Base-by-base conservation (phyloP, 1,139 yeast genomes). In the Debaryomyces sp. region DNA sequence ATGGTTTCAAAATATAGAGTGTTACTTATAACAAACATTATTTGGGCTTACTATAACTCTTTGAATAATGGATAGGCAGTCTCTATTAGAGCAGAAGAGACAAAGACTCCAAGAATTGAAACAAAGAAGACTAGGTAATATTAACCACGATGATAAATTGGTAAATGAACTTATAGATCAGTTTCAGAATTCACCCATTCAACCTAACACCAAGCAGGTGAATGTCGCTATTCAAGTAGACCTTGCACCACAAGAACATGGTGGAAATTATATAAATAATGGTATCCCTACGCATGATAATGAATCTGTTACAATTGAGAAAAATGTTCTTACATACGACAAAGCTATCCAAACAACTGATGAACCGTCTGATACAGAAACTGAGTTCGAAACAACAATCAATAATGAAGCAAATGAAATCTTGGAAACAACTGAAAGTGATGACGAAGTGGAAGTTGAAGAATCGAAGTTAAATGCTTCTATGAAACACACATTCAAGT, bases 71-170 rank as follows among this genome's bases (percentile, higher is more conserved):
- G 77, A 74, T 53, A 60, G 79, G 51, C 77, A 71, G 51, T 57
- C 70, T 36, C 55, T 73, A 33, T 57, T 75, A 27, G 77, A 75
- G 47, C 73, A 74, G 56, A 75, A 75, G 54, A 60, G 78, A 41
- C 75, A 70, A 57, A 59, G 80, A 47, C 64, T 76, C 29, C 70
- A 67, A 47, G 79, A 75, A 54, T 62, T 76, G 35, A 67, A 71
- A 53, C 73, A 58, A 56, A 55, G 73, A 42, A 58, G 78, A 24
- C 50, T 62, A 23, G 64, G 54, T 6, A 51, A 53, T 34, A 24
- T 55, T 13, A 43, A 40, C 22, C 46, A 46, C 13, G 62, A 58
- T 24, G 55, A 51, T 2, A 43, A 50, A 26, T 50, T 53, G 40
- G 62, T 67, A 8, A 67, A 62, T 36, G 60, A 55, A 21, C 54